A percentile compares a stretch with the other conserved stretches of the same genome.
These are phyloP conservation scores for Erigeron canadensis DNA, from an alignment of 129 eudicot species.

Conservation along the genomic window DNA sequence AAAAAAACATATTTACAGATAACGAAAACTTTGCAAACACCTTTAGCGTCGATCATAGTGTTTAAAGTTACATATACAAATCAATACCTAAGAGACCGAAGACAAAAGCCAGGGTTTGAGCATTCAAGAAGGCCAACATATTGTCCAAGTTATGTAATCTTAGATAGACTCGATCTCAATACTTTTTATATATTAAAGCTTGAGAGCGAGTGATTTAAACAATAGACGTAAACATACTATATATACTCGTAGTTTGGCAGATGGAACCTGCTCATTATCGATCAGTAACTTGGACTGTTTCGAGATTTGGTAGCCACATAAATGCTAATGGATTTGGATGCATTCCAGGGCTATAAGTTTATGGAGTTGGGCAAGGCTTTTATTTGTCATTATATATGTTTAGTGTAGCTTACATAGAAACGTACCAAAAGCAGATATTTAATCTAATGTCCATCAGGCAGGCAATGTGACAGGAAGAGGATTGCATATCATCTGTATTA, in stretches of 20 bases:
- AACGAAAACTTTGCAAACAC: too few relatives aligned
- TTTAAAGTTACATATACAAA: neutral
- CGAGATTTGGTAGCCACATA: slow-evolving; percentile 27
- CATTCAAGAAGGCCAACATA: slow-evolving; percentile 39
- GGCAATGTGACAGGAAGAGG: neutral
- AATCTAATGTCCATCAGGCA: slow-evolving; percentile 8
- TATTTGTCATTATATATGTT: slow-evolving; percentile 20
- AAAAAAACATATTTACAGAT: too few relatives aligned
- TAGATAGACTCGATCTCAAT: slow-evolving; percentile 28
- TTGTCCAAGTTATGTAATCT: slow-evolving; percentile 6
- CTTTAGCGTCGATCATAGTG: neutral
- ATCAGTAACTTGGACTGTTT: slow-evolving; percentile 20
- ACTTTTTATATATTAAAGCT: slow-evolving; percentile 17
- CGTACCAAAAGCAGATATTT: neutral
- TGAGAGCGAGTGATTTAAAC: slow-evolving; percentile 35
- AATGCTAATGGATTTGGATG: slow-evolving; percentile 21
- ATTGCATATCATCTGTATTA: too few relatives aligned
- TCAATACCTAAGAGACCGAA: slow-evolving; percentile 53
- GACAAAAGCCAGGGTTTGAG: slow-evolving; percentile 35
- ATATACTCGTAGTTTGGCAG: slow-evolving; percentile 31
- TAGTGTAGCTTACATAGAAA: slow-evolving; percentile 21
- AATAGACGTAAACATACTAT: slow-evolving; percentile 4
- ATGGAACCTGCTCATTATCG: neutral
- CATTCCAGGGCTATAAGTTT: slow-evolving; percentile 14
- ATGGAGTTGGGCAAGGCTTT: slow-evolving; percentile 19